Conservation (phyloP, 2,329 filamentous ascomycete species). For the Colletotrichum sp. region DNA sequence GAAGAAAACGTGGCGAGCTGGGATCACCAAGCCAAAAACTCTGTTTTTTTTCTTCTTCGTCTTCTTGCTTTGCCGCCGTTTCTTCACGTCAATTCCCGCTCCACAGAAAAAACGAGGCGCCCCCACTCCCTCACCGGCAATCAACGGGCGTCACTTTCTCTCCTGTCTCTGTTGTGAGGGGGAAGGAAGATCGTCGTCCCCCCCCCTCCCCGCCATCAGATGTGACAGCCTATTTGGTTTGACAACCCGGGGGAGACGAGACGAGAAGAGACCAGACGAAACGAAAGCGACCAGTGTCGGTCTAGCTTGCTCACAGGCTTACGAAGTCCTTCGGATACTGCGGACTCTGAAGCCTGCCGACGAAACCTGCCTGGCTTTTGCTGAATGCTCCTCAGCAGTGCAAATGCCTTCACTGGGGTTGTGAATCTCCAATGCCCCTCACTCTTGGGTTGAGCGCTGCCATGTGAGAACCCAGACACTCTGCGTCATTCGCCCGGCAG, state of each 20-base stretch:
- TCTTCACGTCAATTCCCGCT: not conserved
- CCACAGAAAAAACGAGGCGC: not conserved
- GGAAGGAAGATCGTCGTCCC: not conserved
- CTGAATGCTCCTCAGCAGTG: not conserved
- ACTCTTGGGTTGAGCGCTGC: not conserved
- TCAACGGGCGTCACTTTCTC: not conserved
- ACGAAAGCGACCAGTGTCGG: not conserved
- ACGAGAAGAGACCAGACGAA: slow-evolving; percentile 7
- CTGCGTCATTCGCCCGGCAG: not conserved
- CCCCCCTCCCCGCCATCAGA: not conserved
- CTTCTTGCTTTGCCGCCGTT: not conserved
- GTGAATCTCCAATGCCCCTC: not conserved
- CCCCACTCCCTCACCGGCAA: not conserved
- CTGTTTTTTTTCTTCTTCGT: not conserved
- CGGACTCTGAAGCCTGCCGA: not conserved
- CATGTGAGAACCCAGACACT: not conserved
- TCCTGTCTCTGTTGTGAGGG: not conserved
- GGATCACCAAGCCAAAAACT: not conserved
- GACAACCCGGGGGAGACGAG: not conserved
- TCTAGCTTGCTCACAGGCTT: not conserved
- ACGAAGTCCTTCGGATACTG: not conserved
- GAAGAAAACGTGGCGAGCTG: slow-evolving; percentile 16
- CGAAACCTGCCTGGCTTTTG: not conserved
- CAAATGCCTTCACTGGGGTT: not conserved
- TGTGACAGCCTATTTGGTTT: not conserved